A percentile compares a stretch with the other conserved stretches of the same genome.
Conservation (phyloP, 2,329 filamentous ascomycete species). For the Nannizziopsis arthrosporioides region DNA sequence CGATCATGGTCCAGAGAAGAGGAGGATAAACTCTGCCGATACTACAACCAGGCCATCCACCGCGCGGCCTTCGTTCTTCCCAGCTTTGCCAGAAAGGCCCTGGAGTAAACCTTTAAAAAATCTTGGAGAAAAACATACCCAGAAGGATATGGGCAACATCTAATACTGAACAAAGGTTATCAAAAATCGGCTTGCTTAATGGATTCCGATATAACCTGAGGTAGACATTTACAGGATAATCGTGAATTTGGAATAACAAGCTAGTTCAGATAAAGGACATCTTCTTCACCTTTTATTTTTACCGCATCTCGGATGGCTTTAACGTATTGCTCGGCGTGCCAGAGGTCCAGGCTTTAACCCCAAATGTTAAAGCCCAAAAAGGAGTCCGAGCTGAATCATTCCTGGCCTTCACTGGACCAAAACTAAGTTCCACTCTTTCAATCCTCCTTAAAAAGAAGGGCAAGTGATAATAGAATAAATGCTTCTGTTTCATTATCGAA, state of each 20-base stretch:
- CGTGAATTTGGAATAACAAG: not conserved
- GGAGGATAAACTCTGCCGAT: conserved; percentile 84
- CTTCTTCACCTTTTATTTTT: not conserved
- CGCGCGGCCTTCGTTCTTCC: conserved; percentile 87
- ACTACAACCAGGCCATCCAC: conserved; percentile 97
- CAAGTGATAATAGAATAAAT: too few species aligned
- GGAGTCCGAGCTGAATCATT: too few species aligned
- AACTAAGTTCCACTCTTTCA: too few species aligned
- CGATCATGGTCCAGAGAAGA: conserved; percentile 73
- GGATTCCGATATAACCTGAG: not conserved
- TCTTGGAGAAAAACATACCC: not conserved
- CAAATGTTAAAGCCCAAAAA: too few species aligned
- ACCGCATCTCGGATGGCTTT: too few species aligned
- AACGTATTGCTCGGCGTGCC: too few species aligned
- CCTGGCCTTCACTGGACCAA: too few species aligned
- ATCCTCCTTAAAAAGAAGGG: too few species aligned
- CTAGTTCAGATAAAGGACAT: not conserved
- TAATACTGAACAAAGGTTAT: not conserved
- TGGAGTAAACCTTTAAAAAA: conserved; percentile 4
- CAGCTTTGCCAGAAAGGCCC: conserved; percentile 73
- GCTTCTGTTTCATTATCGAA: too few species aligned
- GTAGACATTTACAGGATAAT: not conserved
- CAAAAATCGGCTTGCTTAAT: not conserved
- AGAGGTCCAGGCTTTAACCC: too few species aligned
- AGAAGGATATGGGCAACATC: not conserved